Percentiles rank a stretch among this genome's conserved stretches.
Conservation (phyloP, 2,329 filamentous ascomycete genomes). For the Didymosphaeria variabile region DNA sequence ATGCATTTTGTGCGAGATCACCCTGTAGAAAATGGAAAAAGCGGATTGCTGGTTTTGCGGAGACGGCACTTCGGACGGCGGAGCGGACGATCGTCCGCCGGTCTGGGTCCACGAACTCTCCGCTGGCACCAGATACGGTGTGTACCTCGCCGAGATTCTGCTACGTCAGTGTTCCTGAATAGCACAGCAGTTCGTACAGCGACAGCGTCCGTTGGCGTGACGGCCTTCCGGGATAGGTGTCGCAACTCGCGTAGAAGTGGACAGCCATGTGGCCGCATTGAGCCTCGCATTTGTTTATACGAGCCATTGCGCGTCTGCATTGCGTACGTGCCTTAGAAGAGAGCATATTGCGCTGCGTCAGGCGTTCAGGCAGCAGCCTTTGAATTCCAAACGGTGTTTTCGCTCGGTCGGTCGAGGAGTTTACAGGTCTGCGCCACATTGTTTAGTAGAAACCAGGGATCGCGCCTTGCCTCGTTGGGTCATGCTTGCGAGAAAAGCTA, state of each 20-base stretch:
- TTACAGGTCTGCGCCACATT: conserved; percentile 4
- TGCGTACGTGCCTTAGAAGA: conserved; percentile 9
- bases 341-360: background rate
- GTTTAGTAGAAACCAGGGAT: background rate
- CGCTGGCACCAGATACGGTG: background rate
- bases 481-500: conserved; percentile 5
- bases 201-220: background rate
- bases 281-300: background rate
- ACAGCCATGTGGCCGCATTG: background rate
- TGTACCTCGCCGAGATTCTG: background rate
- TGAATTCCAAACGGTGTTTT: background rate
- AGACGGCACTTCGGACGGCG: background rate
- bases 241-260: background rate
- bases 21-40: background rate
- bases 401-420: background rate
- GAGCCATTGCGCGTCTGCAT: conserved; percentile 14
- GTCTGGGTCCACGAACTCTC: background rate
- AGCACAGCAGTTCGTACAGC: background rate
- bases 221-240: background rate
- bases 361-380: conserved; percentile 13
- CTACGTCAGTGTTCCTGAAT: background rate
- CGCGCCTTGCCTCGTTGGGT: background rate
- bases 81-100: conserved; percentile 2
- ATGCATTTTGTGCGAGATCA: background rate
- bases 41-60: conserved; percentile 2